Percentiles rank a stretch among this genome's conserved stretches.
These are phyloP conservation scores for Mycena citricolor DNA, from an alignment of 1,284 basidiomycete genomes.

Conservation along the genomic window DNA sequence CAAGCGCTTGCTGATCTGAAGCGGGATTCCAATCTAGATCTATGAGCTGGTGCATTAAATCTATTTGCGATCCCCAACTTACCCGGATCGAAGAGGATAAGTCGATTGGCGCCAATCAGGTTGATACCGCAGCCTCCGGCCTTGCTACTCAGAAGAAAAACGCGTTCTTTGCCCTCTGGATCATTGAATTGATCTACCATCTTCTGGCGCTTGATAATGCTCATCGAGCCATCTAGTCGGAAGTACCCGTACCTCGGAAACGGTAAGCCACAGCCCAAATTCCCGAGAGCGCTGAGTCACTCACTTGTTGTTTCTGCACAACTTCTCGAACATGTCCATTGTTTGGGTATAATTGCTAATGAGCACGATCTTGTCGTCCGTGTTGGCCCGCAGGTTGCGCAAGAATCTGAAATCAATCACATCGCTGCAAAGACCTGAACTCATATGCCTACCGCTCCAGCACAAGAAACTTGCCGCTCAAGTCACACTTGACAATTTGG, in stretches of 20 bases:
- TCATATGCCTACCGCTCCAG: conserved; percentile 71
- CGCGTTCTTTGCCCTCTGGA: conserved; percentile 91
- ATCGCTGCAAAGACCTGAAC: neutral
- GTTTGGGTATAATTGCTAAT: conserved; percentile 99
- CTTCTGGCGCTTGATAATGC: conserved; percentile 93
- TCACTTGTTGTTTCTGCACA: conserved; percentile 83
- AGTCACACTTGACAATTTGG: conserved; percentile 70
- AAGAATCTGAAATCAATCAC: conserved; percentile 64
- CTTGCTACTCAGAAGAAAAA: conserved; percentile 95
- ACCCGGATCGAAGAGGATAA: conserved; percentile 97
- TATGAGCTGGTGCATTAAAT: neutral
- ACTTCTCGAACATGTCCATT: conserved; percentile 89
- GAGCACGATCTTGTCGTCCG: conserved; percentile 96
- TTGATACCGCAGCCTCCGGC: conserved; percentile 99
- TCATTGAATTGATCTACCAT: conserved; percentile 98
- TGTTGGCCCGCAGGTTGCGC: conserved; percentile 77
- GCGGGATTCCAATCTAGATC: conserved; percentile 98
- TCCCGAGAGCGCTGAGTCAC: conserved; percentile 21
- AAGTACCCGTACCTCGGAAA: conserved; percentile 83
- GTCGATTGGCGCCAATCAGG: conserved; percentile 93
- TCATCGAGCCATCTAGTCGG: conserved; percentile 93
- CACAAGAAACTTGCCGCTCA: conserved; percentile 93
- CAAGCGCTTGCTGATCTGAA: conserved; percentile 96
- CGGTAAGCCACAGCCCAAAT: conserved; percentile 2
- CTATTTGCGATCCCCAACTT: conserved; percentile 21